Evolutionary conservation across 306 rosid species (phyloP), one percentile per base, ranked within the genome.

Genomic region (Begonia fuchsioides): DNA sequence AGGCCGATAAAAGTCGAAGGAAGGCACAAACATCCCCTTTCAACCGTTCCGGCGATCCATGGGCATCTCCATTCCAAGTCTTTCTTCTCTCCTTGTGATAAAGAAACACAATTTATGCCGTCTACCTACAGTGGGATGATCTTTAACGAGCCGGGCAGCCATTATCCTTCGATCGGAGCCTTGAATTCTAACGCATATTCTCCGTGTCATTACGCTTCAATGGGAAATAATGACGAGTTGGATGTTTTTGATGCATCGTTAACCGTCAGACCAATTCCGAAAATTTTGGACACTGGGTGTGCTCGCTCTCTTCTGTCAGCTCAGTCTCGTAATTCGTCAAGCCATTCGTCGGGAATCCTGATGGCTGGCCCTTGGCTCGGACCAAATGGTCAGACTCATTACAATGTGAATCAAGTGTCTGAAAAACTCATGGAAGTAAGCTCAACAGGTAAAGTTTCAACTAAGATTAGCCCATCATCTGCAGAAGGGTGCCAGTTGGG

Each of bases 241-340:
- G 68, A 70, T 60, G 72, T 62, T 62, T 72, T 68, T 51, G 59
- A 71, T 56, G 62, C 77, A 35, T 47, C 78, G 49, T 59, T 87
- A 47, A 63, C 73, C 15, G 54, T 69, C 47, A 82, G 66, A 44
- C 73, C 67, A 48, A 49, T 80, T 32, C 72, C 81, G 13, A 77
- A 83, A 52, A 60, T 72, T 48, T 66, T 80, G 20, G 82, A 70
- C 70, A 61, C 96, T 20, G 74, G 83, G 54, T 66, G 78, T 80
- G 96, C 88, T 83, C 94, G 68, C 96, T 87, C 96, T 87, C 93
- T 83, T 87, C 96, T 87, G 96, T 83, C 96, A 83, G 69, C 93
- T 52, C 94, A 80, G 44, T 72, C 94, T 50, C 87, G 71, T 39
- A 83, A 68, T 70, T 76, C 86, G 49, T 64, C 83, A 52, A 70